These are phyloP conservation scores for Globisporangium perplexum DNA, from an alignment of 352 stramenopile genomes.

Conservation along the genomic window DNA sequence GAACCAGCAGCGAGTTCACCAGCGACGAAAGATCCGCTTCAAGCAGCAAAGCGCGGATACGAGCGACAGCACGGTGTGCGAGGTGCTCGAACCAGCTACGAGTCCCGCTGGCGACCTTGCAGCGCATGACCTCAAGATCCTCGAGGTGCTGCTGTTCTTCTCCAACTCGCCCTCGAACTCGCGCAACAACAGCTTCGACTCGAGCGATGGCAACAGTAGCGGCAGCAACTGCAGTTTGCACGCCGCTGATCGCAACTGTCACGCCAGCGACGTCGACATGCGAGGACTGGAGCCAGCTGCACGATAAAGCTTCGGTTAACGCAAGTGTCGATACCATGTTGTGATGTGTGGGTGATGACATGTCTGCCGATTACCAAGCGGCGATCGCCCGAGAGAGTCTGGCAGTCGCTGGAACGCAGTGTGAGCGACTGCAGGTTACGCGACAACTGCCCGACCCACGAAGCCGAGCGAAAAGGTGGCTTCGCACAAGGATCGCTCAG, in stretches of 20 bases:
- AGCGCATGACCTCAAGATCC: slow-evolving; percentile 1
- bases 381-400: no score
- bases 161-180: background rate
- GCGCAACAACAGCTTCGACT: slow-evolving; percentile 1
- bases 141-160: slow-evolving; percentile 7
- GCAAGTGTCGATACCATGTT: no score
- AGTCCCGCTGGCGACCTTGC: slow-evolving; percentile 2
- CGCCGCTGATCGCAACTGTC: no score
- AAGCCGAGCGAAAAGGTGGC: no score
- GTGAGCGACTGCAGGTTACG: no score
- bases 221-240: background rate
- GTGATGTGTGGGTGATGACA: no score
- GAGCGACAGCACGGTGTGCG: background rate
- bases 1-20: slow-evolving; percentile 30
- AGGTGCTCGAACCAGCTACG: background rate
- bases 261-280: background rate
- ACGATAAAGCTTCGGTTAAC: background rate
- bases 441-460: no score
- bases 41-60: background rate
- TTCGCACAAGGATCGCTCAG: no score
- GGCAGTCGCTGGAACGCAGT: no score
- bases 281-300: background rate
- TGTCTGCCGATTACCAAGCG: no score
- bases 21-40: slow-evolving; percentile 17
- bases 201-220: background rate